These are phyloP conservation scores for Pyropia yezoensis DNA, from an alignment of 23 red algal genomes.

Conservation along the genomic window DNA sequence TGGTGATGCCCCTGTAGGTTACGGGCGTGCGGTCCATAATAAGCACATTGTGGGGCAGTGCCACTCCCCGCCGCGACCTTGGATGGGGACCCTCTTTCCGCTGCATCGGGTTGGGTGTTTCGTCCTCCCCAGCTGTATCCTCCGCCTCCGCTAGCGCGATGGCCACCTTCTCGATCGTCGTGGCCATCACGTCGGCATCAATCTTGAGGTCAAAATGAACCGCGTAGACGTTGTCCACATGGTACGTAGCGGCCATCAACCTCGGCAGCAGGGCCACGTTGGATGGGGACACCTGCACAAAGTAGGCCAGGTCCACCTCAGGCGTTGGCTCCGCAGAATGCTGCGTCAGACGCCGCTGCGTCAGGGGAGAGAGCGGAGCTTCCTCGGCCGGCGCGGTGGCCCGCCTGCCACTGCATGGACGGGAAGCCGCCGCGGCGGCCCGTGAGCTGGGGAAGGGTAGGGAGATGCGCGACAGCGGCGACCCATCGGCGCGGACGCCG, in stretches of 20 bases:
- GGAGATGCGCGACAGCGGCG: no score
- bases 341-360: no score
- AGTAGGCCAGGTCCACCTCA: constrained; percentile 56
- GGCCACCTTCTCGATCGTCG: constrained; percentile 9
- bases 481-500: no score
- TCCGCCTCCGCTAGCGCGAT: constrained; percentile 5
- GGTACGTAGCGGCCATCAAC: constrained; percentile 41
- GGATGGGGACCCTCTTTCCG: no score
- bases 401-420: no score
- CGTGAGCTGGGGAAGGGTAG: no score
- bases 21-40: constrained; percentile 63
- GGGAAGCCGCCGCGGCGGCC: no score
- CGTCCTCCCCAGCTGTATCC: no score
- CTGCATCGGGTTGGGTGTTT: no score
- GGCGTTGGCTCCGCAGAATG: constrained; percentile 14
- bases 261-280: constrained; percentile 17
- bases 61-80: no score
- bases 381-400: no score
- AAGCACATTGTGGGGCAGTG: constrained; percentile 33
- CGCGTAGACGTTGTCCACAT: constrained; percentile 65
- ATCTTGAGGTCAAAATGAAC: constrained; percentile 83
- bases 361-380: no score
- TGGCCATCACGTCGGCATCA: constrained; percentile 10
- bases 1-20: constrained; percentile 63
- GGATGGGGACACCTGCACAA: constrained; percentile 37